Evolutionary conservation across 2,329 filamentous ascomycete genomes (phyloP).

Genomic region (Colletotrichum tabaci): DNA sequence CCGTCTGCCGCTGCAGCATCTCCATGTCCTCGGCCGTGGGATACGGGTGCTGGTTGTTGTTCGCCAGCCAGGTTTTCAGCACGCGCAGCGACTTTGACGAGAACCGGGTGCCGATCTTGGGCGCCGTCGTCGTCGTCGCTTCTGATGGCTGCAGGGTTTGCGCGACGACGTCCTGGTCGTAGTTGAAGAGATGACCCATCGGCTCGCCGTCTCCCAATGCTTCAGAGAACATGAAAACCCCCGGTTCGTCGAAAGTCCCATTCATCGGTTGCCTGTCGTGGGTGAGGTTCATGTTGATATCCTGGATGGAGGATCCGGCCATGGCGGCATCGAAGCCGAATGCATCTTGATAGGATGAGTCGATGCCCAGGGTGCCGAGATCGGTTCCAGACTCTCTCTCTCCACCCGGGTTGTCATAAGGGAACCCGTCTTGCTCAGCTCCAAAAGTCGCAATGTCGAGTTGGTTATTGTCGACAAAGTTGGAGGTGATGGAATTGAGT

Average conservation of each 20-base stretch:
- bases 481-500: conserved; percentile 13
- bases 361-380: background rate
- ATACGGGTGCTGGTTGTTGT: conserved; percentile 30
- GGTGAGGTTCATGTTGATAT: background rate
- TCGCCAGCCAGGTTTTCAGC: conserved; percentile 44
- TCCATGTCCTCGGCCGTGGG: conserved; percentile 34
- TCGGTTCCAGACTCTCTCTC: background rate
- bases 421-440: background rate
- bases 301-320: background rate
- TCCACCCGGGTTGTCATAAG: background rate
- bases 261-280: background rate
- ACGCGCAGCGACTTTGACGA: conserved; percentile 43
- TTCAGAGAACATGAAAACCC: conserved; percentile 11
- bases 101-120: conserved; percentile 46
- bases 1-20: conserved; percentile 29
- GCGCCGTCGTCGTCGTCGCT: conserved; percentile 9
- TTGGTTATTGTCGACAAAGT: background rate
- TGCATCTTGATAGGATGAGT: background rate
- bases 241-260: background rate
- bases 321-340: background rate
- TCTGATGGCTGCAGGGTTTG: background rate
- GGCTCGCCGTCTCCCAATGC: background rate
- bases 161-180: background rate
- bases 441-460: background rate
- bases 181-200: background rate